phyloP scores from a whole-genome alignment of 164 flowering plant species.

The Liriodendron chinense region DNA sequence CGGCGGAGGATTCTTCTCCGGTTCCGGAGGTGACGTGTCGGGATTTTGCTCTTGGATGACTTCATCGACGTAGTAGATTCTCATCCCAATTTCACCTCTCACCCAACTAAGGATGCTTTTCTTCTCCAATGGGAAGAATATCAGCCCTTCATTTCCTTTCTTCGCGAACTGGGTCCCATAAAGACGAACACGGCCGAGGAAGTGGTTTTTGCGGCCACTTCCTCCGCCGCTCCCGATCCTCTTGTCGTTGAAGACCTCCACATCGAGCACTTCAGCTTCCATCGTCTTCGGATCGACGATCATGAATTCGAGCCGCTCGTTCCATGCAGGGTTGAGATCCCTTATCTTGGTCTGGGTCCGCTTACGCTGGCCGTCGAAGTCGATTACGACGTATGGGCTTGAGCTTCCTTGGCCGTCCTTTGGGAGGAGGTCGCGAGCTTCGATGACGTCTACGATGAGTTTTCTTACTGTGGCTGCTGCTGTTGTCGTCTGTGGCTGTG shows the following conservation, averaged over 20 bases:
- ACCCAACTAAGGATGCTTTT: slow-evolving; percentile 92
- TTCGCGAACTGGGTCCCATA: slow-evolving; percentile 65
- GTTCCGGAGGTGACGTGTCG: not conserved
- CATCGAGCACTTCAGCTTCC: slow-evolving; percentile 72
- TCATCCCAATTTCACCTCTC: slow-evolving; percentile 71
- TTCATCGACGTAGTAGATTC: slow-evolving; percentile 71
- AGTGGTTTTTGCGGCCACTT: slow-evolving; percentile 59
- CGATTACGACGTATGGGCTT: slow-evolving; percentile 74
- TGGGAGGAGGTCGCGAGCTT: slow-evolving; percentile 80
- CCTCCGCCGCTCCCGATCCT: slow-evolving; percentile 39
- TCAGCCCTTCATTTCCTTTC: slow-evolving; percentile 68
- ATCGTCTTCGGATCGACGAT: slow-evolving; percentile 67
- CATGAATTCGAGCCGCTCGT: slow-evolving; percentile 72
- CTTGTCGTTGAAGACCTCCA: slow-evolving; percentile 84
- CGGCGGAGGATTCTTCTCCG: not conserved
- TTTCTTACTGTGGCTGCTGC: slow-evolving; percentile 36
- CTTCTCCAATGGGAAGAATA: slow-evolving; percentile 76
- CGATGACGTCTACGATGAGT: slow-evolving; percentile 69
- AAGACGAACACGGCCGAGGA: slow-evolving; percentile 78
- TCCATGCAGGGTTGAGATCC: slow-evolving; percentile 84
- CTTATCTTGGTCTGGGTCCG: slow-evolving; percentile 56
- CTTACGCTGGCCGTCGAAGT: slow-evolving; percentile 77
- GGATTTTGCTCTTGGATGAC: slow-evolving; percentile 8
- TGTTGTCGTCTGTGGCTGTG: slow-evolving; percentile 15
- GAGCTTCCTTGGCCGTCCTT: slow-evolving; percentile 98